These are phyloP conservation scores for Schizothecium vesticola DNA, from an alignment of 495 filamentous ascomycete species.

Conservation along the genomic window DNA sequence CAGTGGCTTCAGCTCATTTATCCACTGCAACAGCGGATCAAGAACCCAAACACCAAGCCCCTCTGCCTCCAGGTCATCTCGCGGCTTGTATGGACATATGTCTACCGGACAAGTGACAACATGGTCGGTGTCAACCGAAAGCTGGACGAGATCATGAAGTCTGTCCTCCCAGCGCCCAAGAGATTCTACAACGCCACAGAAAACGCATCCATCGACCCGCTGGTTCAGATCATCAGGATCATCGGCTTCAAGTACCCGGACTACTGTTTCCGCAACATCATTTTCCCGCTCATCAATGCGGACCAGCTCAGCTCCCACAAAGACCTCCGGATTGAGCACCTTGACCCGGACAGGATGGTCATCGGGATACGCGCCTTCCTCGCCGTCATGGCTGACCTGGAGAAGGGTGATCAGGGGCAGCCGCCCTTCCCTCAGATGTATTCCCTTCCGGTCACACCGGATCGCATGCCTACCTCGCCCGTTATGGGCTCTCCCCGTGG, in stretches of 20 bases:
- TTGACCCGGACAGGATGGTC: conserved; percentile 94
- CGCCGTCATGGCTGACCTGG: conserved; percentile 87
- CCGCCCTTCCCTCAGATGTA: conserved; percentile 76
- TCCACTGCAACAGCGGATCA: conserved; percentile 68
- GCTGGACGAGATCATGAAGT: conserved; percentile 77
- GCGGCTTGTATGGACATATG: conserved; percentile 91
- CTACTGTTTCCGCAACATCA: conserved; percentile 81
- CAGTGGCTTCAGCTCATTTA: conserved; percentile 82
- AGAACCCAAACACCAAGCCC: conserved; percentile 75
- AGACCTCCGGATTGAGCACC: conserved; percentile 82
- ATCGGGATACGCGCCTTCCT: conserved; percentile 93
- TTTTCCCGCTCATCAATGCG: conserved; percentile 91
- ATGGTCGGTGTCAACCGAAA: conserved; percentile 64
- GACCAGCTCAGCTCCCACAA: conserved; percentile 74
- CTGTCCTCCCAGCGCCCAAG: conserved; percentile 73
- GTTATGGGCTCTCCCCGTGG: conserved; percentile 42
- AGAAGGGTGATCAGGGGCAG: conserved; percentile 69
- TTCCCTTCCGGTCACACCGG: conserved; percentile 32
- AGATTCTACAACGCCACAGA: conserved; percentile 75
- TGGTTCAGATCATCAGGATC: conserved; percentile 90
- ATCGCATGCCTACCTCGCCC: conserved; percentile 49
- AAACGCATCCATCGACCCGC: conserved; percentile 71
- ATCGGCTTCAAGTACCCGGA: conserved; percentile 93
- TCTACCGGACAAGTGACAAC: conserved; percentile 72
- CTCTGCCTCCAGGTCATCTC: conserved; percentile 83